Percentiles rank a stretch among this genome's conserved stretches.
Conservation (phyloP, 768 basidiomycete species). For the Lactifluus volemus region DNA sequence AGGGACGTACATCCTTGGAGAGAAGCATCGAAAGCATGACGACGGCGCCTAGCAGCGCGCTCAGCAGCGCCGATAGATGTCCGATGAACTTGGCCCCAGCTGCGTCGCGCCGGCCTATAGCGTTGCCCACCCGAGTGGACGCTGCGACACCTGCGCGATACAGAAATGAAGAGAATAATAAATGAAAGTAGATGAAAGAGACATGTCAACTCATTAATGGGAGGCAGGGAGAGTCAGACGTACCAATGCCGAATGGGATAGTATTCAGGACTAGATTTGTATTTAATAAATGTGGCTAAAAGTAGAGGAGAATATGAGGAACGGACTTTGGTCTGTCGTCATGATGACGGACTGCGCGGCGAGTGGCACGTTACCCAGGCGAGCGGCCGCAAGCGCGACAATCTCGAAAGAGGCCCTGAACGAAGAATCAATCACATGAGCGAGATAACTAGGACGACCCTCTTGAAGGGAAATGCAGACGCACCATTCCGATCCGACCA, state of each 20-base stretch:
- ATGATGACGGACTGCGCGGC: slow-evolving; percentile 75
- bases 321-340: slow-evolving; percentile 67
- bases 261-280: slow-evolving; percentile 51
- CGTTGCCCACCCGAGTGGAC: slow-evolving; percentile 63
- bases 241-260: slow-evolving; percentile 65
- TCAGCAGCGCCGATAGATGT: slow-evolving; percentile 55
- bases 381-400: slow-evolving; percentile 68
- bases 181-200: background rate
- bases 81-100: slow-evolving; percentile 46
- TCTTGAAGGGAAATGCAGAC: slow-evolving; percentile 9
- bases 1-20: slow-evolving; percentile 42
- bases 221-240: background rate
- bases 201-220: background rate
- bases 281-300: background rate
- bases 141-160: slow-evolving; percentile 47
- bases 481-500: slow-evolving; percentile 78
- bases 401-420: slow-evolving; percentile 75
- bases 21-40: slow-evolving; percentile 55
- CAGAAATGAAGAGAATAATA: background rate
- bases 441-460: background rate
- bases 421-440: background rate
- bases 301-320: background rate
- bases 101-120: slow-evolving; percentile 52
- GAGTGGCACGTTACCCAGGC: slow-evolving; percentile 54
- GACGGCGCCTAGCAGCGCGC: slow-evolving; percentile 46